A percentile compares a stretch with the other conserved stretches of the same genome.
These are phyloP conservation scores for Candida namnaoensis DNA, from an alignment of 805 yeast species.

Conservation along the genomic window DNA sequence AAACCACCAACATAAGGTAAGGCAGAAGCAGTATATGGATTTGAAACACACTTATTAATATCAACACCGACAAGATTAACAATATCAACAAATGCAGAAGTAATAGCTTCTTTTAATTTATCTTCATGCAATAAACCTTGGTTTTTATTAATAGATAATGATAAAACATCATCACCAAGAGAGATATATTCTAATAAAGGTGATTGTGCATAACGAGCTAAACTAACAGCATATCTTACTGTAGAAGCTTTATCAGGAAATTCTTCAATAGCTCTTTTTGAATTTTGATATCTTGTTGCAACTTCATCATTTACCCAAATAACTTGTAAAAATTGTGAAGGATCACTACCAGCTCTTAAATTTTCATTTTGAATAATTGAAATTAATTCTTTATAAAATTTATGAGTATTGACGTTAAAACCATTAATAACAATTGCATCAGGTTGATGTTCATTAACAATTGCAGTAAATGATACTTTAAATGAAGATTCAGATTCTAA, in stretches of 20 bases:
- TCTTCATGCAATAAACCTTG: slow-evolving; percentile 68
- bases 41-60: slow-evolving; percentile 80
- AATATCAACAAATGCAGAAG: slow-evolving; percentile 80
- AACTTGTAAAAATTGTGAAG: slow-evolving; percentile 50
- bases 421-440: slow-evolving; percentile 92
- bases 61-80: slow-evolving; percentile 91
- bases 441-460: slow-evolving; percentile 61
- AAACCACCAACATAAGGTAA: slow-evolving; percentile 82
- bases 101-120: slow-evolving; percentile 54
- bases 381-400: slow-evolving; percentile 45
- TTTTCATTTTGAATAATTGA: slow-evolving; percentile 50
- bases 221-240: slow-evolving; percentile 76
- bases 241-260: slow-evolving; percentile 78
- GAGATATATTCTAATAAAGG: slow-evolving; percentile 89
- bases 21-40: slow-evolving; percentile 58
- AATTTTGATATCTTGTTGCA: slow-evolving; percentile 79
- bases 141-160: slow-evolving; percentile 60
- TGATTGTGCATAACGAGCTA: slow-evolving; percentile 87
- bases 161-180: slow-evolving; percentile 62
- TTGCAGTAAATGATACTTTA: slow-evolving; percentile 48
- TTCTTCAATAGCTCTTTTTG: slow-evolving; percentile 66
- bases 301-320: slow-evolving; percentile 90
- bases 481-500: slow-evolving; percentile 47
- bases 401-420: slow-evolving; percentile 63
- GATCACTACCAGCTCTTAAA: slow-evolving; percentile 42